Base-by-base conservation (phyloP, 495 filamentous ascomycete genomes). In the Aspergillus egyptiacus region DNA sequence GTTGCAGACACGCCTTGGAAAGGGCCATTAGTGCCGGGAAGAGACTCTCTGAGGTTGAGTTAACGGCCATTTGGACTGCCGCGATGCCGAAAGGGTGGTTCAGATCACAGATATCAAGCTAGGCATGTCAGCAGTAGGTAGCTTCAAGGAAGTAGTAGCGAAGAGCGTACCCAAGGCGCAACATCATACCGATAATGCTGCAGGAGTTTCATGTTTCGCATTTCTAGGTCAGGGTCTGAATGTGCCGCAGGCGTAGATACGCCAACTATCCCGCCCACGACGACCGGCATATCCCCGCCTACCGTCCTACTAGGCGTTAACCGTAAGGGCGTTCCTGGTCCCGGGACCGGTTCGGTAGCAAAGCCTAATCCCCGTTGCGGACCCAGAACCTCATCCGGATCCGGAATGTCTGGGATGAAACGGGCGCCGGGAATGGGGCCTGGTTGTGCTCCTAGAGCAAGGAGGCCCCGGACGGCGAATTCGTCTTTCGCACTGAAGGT, bases 31-130 rank as follows among this genome's bases (percentile, higher is more conserved):
- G 24, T 5, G 59, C 51, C 8, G 39, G 38, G 42, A 61, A 58
- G 14, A 62, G 49, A 2, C 37, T 25, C 2, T 52, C 53, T 10
- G 14, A 24, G 36, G 36, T 7, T 0, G 58, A 65, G 6, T 24
- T 23, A 42, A 61, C 57, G 2, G 64, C 64, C 20, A 62, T 40
- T 34, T 67, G 66, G 4, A 65, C 41, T 1, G 42, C 64, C 15
- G 54, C 51, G 27, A 66, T 63, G 0, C 64, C 64, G 47, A 66
- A 67, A 0, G 61, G 49, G 20, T 67, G 64, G 0, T 51, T 56
- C n/a, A 66, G 39, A 22, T 67, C 64, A 24, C 55, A 64, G 15
- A 67, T 63, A 46, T 67, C 64, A 35, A 69, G 55, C 64, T 67
- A 14, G 14, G 13, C 30, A n/a, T 28, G 20, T 30, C 23, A 13